Conservation (phyloP, 2,329 filamentous ascomycete species). For the Cercospora nicotianae region DNA sequence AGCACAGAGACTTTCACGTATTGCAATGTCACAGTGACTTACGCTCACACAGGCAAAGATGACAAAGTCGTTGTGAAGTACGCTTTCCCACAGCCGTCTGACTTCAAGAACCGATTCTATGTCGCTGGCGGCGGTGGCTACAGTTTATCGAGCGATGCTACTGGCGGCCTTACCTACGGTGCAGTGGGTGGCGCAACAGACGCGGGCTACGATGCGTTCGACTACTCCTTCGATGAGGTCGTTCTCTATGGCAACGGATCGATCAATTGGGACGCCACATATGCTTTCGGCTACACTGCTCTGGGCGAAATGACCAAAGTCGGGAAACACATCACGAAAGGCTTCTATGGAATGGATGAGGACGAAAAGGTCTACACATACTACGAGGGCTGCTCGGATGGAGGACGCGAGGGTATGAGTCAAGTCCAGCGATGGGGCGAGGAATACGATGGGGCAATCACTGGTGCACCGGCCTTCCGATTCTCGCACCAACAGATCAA, state of each 20-base stretch:
- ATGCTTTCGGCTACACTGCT: conserved; percentile 54
- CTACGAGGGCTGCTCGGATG: conserved; percentile 53
- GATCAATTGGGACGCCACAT: conserved; percentile 51
- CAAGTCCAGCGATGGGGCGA: conserved; percentile 54
- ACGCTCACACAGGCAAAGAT: conserved; percentile 22
- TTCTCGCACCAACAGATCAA: conserved; percentile 48
- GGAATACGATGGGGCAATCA: conserved; percentile 49
- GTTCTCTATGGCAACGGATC: conserved; percentile 45
- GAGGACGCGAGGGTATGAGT: conserved; percentile 51
- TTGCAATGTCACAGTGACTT: conserved; percentile 26
- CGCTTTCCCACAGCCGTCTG: conserved; percentile 43
- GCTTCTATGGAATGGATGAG: conserved; percentile 38
- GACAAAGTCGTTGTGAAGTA: conserved; percentile 33
- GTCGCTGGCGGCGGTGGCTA: conserved; percentile 51
- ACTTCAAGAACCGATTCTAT: conserved; percentile 51
- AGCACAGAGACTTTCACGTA: conserved; percentile 34
- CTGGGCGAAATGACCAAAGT: conserved; percentile 53
- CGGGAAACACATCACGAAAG: conserved; percentile 45
- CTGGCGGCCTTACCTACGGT: conserved; percentile 47
- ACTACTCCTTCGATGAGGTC: conserved; percentile 42
- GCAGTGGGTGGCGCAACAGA: conserved; percentile 52
- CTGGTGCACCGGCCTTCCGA: conserved; percentile 50
- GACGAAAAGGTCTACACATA: conserved; percentile 45
- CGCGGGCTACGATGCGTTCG: conserved; percentile 53
- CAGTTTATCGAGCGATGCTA: conserved; percentile 34